Conservation (phyloP, 140 eudicot species). For the Cichorium intybus region DNA sequence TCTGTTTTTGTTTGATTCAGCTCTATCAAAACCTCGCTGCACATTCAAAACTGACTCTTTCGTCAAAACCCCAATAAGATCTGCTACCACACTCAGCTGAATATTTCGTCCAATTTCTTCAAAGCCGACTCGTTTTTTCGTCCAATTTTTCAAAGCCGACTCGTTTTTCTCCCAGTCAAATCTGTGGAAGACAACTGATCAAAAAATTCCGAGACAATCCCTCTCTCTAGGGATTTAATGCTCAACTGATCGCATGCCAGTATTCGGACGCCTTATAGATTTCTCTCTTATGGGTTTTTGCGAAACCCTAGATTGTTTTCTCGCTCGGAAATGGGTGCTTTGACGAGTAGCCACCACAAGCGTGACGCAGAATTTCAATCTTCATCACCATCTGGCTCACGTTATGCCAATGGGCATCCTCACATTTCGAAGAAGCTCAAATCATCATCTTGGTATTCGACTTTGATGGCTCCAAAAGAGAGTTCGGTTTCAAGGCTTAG, state of each 20-base stretch:
- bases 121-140: not conserved
- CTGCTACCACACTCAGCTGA: not conserved
- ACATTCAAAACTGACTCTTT: not conserved
- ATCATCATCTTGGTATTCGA: not conserved
- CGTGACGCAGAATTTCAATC: conserved; percentile 14
- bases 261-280: not conserved
- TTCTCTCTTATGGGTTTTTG: not conserved
- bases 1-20: not conserved
- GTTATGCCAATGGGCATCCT: conserved; percentile 5
- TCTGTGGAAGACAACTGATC: not conserved
- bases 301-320: conserved; percentile 22
- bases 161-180: not conserved
- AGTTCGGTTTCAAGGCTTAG: conserved; percentile 16
- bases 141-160: not conserved
- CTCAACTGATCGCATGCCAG: conserved; percentile 21
- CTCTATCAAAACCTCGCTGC: not conserved
- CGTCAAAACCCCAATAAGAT: not conserved
- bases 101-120: not conserved
- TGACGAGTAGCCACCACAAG: conserved; percentile 18
- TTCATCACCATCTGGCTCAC: conserved; percentile 10
- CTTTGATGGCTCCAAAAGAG: not conserved
- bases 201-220: not conserved
- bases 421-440: conserved; percentile 31
- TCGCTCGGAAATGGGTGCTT: conserved; percentile 20
- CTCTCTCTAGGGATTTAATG: not conserved